These are phyloP conservation scores for Xeromyces bisporus DNA, from an alignment of 495 filamentous ascomycete genomes.

Conservation along the genomic window DNA sequence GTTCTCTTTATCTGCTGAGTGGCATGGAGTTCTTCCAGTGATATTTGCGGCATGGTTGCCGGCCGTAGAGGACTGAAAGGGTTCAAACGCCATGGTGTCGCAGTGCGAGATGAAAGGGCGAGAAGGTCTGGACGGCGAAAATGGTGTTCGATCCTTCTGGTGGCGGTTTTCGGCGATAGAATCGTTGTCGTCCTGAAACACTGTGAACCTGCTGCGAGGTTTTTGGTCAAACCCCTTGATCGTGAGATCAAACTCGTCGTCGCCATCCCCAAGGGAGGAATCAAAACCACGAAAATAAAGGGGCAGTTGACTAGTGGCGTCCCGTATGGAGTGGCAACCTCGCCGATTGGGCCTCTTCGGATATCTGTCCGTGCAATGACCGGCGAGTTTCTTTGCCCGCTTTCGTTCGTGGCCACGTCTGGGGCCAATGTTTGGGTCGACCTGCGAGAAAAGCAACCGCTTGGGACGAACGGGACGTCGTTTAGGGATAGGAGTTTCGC, in stretches of 20 bases:
- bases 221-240: constrained; percentile 8
- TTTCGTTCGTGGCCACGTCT: constrained; percentile 13
- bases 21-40: constrained; percentile 1
- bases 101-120: too few species aligned
- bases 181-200: constrained; percentile 21
- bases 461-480: constrained; percentile 14
- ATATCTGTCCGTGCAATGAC: constrained; percentile 1
- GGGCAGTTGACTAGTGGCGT: constrained; percentile 2
- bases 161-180: too few species aligned
- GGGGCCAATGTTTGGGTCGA: constrained; percentile 16
- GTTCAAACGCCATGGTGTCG: not conserved
- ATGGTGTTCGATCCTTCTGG: too few species aligned
- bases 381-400: constrained; percentile 5
- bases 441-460: constrained; percentile 9
- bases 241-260: constrained; percentile 17
- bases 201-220: constrained; percentile 11
- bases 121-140: constrained; percentile 4
- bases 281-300: constrained; percentile 1
- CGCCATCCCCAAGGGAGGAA: constrained; percentile 6
- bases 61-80: constrained; percentile 4
- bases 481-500: constrained; percentile 30
- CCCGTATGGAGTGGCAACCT: constrained; percentile 1
- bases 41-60: constrained; percentile 5
- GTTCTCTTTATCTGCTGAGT: constrained; percentile 22
- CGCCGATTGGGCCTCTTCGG: not conserved